Conservation (phyloP, 371 early-diverging fungal species). For the Apophysomyces trapeziformis region DNA sequence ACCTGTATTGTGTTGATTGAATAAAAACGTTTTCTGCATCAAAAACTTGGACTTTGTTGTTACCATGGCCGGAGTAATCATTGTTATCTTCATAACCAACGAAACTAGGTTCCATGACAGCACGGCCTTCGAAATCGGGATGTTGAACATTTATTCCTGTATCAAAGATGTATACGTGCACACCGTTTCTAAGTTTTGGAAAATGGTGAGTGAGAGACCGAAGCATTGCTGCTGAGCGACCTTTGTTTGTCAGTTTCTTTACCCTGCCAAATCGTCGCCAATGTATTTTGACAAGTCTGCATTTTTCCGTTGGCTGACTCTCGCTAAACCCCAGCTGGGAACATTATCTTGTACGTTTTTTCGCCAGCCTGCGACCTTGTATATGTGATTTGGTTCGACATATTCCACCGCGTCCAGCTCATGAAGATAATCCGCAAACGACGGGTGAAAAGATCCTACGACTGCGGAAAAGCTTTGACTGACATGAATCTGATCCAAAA, state of each 20-base stretch:
- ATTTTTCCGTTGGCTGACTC: conserved; percentile 52
- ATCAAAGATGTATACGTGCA: conserved; percentile 73
- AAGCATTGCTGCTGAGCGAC: not conserved
- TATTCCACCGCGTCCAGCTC: conserved; percentile 47
- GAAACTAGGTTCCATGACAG: conserved; percentile 69
- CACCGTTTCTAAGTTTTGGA: conserved; percentile 48
- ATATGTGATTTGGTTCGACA: conserved; percentile 54
- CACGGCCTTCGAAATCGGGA: conserved; percentile 85
- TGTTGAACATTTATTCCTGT: conserved; percentile 76
- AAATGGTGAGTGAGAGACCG: not conserved
- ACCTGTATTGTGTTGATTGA: conserved; percentile 39
- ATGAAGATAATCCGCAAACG: conserved; percentile 37
- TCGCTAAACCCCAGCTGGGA: conserved; percentile 64
- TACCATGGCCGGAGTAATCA: conserved; percentile 62
- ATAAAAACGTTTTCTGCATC: not conserved
- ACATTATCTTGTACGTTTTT: conserved; percentile 30
- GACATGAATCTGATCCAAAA: conserved; percentile 20
- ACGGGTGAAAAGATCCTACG: conserved; percentile 25
- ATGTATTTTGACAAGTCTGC: conserved; percentile 34
- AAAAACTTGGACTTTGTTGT: not conserved
- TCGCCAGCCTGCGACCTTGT: conserved; percentile 21
- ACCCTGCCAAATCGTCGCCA: conserved; percentile 55
- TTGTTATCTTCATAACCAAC: conserved; percentile 42
- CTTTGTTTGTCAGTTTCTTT: conserved; percentile 6
- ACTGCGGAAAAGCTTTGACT: conserved; percentile 25